Conservation (phyloP, 805 yeast genomes). For the Candida rishiriensis region DNA sequence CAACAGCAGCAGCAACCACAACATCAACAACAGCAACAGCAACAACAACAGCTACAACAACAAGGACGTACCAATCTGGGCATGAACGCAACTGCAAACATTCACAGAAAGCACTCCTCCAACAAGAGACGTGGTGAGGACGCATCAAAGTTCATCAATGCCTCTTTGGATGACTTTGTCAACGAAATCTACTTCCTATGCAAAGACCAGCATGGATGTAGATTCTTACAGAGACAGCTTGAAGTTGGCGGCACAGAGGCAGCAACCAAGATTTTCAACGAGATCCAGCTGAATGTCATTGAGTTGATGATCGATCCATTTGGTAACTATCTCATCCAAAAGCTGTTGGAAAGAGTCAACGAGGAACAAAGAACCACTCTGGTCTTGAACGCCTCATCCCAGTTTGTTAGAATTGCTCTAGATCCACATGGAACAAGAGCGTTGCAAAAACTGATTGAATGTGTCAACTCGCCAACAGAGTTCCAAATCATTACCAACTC, state of each 20-base stretch:
- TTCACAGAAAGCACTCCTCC: conserved; percentile 32
- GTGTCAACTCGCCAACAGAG: conserved; percentile 68
- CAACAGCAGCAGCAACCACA: background rate
- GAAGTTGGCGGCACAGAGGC: conserved; percentile 60
- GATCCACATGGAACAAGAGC: conserved; percentile 98
- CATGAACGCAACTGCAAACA: conserved; percentile 28
- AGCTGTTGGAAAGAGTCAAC: conserved; percentile 72
- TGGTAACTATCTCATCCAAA: conserved; percentile 95
- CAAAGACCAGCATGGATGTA: conserved; percentile 95
- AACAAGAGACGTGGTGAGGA: conserved; percentile 51
- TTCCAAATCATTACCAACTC: conserved; percentile 41
- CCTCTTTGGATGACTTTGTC: conserved; percentile 60
- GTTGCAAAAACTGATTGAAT: conserved; percentile 85
- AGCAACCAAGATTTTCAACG: conserved; percentile 73
- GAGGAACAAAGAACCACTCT: conserved; percentile 65
- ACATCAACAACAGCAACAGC: conserved; percentile 2
- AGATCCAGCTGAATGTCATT: conserved; percentile 70
- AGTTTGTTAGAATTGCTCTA: conserved; percentile 73
- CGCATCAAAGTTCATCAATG: conserved; percentile 64
- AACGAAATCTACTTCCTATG: conserved; percentile 78
- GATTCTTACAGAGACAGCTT: conserved; percentile 84
- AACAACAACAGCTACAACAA: background rate
- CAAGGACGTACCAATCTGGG: conserved; percentile 14
- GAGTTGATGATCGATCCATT: conserved; percentile 94
- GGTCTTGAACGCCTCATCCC: conserved; percentile 67